phyloP scores from a whole-genome alignment of 208 protist genomes.

The Kentomonas sorsogonicus region DNA sequence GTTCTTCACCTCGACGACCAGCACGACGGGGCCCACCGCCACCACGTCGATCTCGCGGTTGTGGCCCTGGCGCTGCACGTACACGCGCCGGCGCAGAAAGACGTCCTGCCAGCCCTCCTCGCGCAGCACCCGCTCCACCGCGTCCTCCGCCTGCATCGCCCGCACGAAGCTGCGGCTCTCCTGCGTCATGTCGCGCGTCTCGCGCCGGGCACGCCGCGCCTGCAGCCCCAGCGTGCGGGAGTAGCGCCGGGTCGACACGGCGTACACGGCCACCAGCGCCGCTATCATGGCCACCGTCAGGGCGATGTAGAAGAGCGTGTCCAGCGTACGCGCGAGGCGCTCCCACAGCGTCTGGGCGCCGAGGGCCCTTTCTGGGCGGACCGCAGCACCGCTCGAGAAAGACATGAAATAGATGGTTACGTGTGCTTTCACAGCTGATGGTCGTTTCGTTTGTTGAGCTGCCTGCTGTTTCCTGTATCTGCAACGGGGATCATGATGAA shows the following conservation, averaged over 20 bases:
- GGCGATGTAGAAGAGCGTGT: constrained; percentile 9
- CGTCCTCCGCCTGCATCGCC: constrained; percentile 74
- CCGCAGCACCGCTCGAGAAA: too few species aligned
- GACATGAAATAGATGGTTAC: too few species aligned
- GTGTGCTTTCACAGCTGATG: too few species aligned
- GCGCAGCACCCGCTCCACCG: constrained; percentile 52
- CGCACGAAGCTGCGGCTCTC: constrained; percentile 32
- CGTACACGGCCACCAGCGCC: constrained; percentile 31
- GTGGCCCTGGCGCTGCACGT: constrained; percentile 63
- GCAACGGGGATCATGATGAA: too few species aligned
- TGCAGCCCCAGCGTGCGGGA: constrained; percentile 30
- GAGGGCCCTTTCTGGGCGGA: too few species aligned
- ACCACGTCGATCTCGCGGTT: constrained; percentile 89
- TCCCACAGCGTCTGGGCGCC: too few species aligned
- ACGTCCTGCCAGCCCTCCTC: constrained; percentile 72
- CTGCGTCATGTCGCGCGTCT: constrained; percentile 24
- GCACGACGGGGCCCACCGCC: constrained; percentile 66
- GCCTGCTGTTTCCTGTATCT: too few species aligned
- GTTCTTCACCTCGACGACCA: constrained; percentile 88
- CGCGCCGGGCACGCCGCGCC: constrained; percentile 18
- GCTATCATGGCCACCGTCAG: constrained; percentile 28
- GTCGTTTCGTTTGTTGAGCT: too few species aligned
- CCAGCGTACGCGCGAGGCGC: too few species aligned
- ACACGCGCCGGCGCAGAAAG: constrained; percentile 75
- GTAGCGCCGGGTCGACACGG: constrained; percentile 48